Base-by-base conservation (phyloP, 2,329 filamentous ascomycete genomes). In the Scleromitrula shiraiana region DNA sequence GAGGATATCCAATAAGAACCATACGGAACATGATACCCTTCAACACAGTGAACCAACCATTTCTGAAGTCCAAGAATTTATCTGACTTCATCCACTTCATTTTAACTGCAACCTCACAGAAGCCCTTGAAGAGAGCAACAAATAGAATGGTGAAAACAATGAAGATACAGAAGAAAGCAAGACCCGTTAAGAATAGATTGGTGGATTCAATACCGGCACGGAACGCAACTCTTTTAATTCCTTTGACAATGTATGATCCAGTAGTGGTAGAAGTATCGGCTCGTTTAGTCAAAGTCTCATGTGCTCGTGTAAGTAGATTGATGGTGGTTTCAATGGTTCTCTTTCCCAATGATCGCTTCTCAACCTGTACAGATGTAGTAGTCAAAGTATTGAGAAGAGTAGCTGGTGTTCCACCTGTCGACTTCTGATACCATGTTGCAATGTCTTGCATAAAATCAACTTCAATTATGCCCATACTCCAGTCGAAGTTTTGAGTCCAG, bases 401-500 rank as follows among this genome's bases (percentile, higher is more conserved):
- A 4, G 88, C 82, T 0, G 91, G 86, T 0, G 78, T 88, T 54
- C 91, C 91, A 45, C 91, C 91, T 2, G 91, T 97, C 3, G 91
- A 79, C 53, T 90, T 85, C 69, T 95, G 90, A 65, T 96, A 97
- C 91, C 91, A 97, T 29, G 89, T 95, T 53, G 88, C 87, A 62
- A 95, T 86, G 40, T 74, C 74, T 70, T 97, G 88, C 70, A 96
- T 78, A 66, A 95, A 96, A n/a, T 73, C 74, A 35, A 96, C 76
- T 43, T 79, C 78, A 60, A 97, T 95, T 60, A 97, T 89, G 59
- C 91, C 91, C 88, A 97, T 93, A 62, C 85, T 94, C 91, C 91
- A 97, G 64, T 94, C 86, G 70, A 97, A 96, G 69, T 96, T 91
- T 69, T 96, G 90, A 2, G 90, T 95, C 91, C 91, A 97, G 0